phyloP scores from a whole-genome alignment of 306 rosid species.

The Rosa rugosa region DNA sequence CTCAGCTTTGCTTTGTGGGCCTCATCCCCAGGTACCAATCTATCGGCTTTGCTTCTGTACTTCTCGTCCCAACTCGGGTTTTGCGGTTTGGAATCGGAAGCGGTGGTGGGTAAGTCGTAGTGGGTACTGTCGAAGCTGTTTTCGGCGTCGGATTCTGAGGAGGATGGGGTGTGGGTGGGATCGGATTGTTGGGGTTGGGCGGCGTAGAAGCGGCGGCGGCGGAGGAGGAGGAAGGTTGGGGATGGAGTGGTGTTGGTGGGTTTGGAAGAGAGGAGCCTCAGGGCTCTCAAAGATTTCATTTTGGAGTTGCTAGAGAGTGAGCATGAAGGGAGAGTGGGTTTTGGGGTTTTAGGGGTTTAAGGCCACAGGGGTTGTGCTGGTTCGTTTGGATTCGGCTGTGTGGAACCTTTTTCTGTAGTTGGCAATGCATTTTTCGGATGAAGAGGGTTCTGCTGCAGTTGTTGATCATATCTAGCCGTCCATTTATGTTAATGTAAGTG shows the following conservation, averaged over 20 bases:
- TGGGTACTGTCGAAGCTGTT: slow-evolving; percentile 65
- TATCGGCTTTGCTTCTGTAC: slow-evolving; percentile 54
- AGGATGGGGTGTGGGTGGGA: slow-evolving; percentile 19
- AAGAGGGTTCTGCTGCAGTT: no score
- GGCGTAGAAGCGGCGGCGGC: slow-evolving; percentile 39
- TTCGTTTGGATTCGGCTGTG: no score
- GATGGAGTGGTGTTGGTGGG: slow-evolving; percentile 36
- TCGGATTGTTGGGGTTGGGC: slow-evolving; percentile 63
- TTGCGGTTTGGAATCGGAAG: slow-evolving; percentile 26
- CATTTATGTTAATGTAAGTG: no score
- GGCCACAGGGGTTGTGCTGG: not conserved
- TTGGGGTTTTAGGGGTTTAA: slow-evolving; percentile 4
- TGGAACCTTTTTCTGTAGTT: no score
- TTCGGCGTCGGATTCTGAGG: slow-evolving; percentile 40
- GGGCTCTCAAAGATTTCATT: slow-evolving; percentile 66
- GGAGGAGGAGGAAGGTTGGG: slow-evolving; percentile 34
- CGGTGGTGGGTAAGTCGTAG: slow-evolving; percentile 37
- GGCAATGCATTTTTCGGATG: no score
- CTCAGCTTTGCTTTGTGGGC: slow-evolving; percentile 40
- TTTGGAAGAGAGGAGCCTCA: slow-evolving; percentile 33
- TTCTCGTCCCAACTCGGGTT: slow-evolving; percentile 60
- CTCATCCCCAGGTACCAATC: slow-evolving; percentile 38
- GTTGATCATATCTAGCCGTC: no score
- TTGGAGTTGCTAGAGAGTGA: slow-evolving; percentile 25
- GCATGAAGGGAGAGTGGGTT: not conserved